Evolutionary conservation across 1,284 basidiomycete species (phyloP).

Genomic region (Inonotus obliquus): DNA sequence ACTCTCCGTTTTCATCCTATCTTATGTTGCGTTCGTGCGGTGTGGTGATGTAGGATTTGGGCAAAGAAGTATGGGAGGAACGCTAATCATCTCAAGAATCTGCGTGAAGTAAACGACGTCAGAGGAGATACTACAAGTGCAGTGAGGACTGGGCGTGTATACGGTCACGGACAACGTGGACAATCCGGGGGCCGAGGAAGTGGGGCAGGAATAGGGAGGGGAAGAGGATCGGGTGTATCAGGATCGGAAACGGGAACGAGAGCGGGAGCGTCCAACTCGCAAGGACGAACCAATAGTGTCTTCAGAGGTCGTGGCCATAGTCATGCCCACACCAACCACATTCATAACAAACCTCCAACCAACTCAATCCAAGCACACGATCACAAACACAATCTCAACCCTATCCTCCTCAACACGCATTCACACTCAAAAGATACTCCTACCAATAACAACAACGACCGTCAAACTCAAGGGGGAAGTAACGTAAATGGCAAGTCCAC

Average conservation of each 20-base stretch:
- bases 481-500: background rate
- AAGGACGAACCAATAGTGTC: background rate
- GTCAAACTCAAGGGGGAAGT: background rate
- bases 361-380: background rate
- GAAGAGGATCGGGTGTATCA: constrained; percentile 17
- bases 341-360: background rate
- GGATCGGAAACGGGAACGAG: background rate
- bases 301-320: background rate
- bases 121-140: constrained; percentile 14
- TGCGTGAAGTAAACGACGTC: constrained; percentile 31
- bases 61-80: constrained; percentile 92
- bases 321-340: background rate
- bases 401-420: no score
- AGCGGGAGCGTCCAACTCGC: background rate
- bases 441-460: no score
- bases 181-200: constrained; percentile 18
- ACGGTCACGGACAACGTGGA: constrained; percentile 5
- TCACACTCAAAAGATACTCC: background rate
- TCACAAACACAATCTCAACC: background rate
- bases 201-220: constrained; percentile 4
- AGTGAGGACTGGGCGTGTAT: background rate
- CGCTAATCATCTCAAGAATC: constrained; percentile 86
- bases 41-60: constrained; percentile 69
- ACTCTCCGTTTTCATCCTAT: background rate
- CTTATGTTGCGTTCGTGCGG: background rate